Conservation (phyloP, 2,329 filamentous ascomycete species). For the Coniella vitis region DNA sequence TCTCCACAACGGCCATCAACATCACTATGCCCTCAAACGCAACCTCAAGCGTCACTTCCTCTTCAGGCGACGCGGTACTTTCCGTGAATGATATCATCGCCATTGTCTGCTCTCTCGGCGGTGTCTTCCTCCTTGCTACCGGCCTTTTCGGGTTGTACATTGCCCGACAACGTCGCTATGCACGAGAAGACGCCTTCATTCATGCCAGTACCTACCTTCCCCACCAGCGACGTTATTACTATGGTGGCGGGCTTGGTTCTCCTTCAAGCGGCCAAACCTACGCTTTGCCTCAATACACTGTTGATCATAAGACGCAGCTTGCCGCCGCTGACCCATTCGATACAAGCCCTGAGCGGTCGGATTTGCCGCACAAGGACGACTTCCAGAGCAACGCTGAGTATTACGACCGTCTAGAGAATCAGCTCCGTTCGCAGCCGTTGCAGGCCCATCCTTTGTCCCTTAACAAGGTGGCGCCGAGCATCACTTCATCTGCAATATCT, state of each 20-base stretch:
- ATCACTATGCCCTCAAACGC: constrained; percentile 29
- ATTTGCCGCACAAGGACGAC: constrained; percentile 13
- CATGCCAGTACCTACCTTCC: neutral
- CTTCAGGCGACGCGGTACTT: constrained; percentile 23
- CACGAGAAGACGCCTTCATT: constrained; percentile 22
- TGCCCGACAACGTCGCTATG: constrained; percentile 33
- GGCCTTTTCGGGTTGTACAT: constrained; percentile 43
- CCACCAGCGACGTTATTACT: constrained; percentile 1
- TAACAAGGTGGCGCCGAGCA: neutral
- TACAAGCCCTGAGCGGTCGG: constrained; percentile 1
- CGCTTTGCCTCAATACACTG: constrained; percentile 21
- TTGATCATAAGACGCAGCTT: constrained; percentile 25
- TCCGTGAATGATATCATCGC: constrained; percentile 45
- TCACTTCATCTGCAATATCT: neutral
- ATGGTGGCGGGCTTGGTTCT: constrained; percentile 14
- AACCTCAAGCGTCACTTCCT: constrained; percentile 16
- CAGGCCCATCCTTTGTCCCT: constrained; percentile 8
- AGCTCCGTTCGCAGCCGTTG: constrained; percentile 1
- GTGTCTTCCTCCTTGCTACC: constrained; percentile 34
- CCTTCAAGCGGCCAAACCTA: constrained; percentile 18
- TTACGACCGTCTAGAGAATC: constrained; percentile 32
- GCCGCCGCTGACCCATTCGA: neutral
- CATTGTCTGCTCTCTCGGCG: constrained; percentile 40
- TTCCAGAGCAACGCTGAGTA: constrained; percentile 31
- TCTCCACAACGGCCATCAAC: constrained; percentile 30